These are phyloP conservation scores for Scutellaria galericulata DNA, from an alignment of 257 asterid genomes.

Conservation along the genomic window DNA sequence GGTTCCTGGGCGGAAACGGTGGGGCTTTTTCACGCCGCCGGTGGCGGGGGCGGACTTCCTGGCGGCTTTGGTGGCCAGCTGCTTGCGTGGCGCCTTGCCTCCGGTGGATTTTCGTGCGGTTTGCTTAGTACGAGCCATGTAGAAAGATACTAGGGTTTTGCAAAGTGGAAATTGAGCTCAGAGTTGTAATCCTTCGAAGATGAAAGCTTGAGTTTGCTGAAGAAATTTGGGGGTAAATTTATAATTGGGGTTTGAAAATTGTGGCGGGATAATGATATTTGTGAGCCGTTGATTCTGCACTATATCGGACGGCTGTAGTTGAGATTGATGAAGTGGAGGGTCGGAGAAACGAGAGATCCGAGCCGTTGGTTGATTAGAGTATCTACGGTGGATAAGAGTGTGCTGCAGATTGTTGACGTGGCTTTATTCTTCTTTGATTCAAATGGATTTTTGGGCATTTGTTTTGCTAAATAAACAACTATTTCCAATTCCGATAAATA, in stretches of 20 bases:
- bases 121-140: slow-evolving; percentile 44
- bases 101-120: slow-evolving; percentile 44
- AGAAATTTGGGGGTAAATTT: not conserved
- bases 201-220: not conserved
- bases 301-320: not conserved
- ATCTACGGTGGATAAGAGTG: slow-evolving; percentile 9
- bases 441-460: no score
- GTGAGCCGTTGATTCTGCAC: slow-evolving; percentile 15
- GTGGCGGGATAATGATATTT: slow-evolving; percentile 32
- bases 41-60: slow-evolving; percentile 47
- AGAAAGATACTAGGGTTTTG: not conserved
- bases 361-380: not conserved
- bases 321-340: slow-evolving; percentile 31
- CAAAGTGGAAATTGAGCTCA: no score
- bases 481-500: no score
- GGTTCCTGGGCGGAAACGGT: slow-evolving; percentile 46
- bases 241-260: slow-evolving; percentile 31
- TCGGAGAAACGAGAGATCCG: not conserved
- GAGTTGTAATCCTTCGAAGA: not conserved
- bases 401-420: slow-evolving; percentile 25
- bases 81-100: slow-evolving; percentile 46
- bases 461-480: no score
- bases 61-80: slow-evolving; percentile 47
- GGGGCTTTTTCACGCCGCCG: slow-evolving; percentile 49
- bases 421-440: not conserved